Evolutionary conservation across 805 yeast genomes (phyloP), one percentile per base, ranked within the genome.

Genomic region (Torulaspora microellipsoides): DNA sequence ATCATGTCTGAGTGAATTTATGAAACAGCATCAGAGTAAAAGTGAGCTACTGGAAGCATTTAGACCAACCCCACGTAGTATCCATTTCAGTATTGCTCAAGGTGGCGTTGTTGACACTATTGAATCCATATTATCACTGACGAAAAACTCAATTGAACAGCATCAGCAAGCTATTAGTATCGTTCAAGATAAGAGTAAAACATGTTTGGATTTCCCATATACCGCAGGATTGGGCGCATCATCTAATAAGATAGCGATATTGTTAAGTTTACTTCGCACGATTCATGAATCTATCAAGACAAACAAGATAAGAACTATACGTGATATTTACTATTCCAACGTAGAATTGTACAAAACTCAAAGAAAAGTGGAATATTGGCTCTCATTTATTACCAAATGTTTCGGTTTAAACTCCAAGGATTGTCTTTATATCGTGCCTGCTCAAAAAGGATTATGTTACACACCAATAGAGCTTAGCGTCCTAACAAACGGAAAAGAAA

Each of bases 241-340:
- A 17, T 34, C 50, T 13, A 34, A 33, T 8, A 47, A 42, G 43
- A 36, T 53, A 8, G 45, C 59, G 1, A 42, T 52, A 2, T 31
- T 60, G 36, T 14, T 58, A 6, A 47, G 44, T 14, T 31, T 62
- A 17, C 38, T 62, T 29, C 42, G 43, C 3, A 42, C 49, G 8
- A 46, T 60, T 11, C 31, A 38, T 8, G 33, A 34, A 7, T 42
- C 45, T 15, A 20, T 48, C 10, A 13, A 35, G 5, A 30, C 15
- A 1, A 36, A 37, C 2, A 47, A 45, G 15, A 40, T 40, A 1
- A 53, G 58, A 27, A 62, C 67, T 2, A 49, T 57, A 4, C 66
- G 91, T 53, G 88, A 82, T 52, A 52, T 83, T 2, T 84, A 68
- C 58, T 84, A 84, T 55, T 70, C 72, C 29, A 83, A 83, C 55